These are phyloP conservation scores for Nicotiana undulata DNA, from an alignment of 257 asterid species.

Conservation along the genomic window DNA sequence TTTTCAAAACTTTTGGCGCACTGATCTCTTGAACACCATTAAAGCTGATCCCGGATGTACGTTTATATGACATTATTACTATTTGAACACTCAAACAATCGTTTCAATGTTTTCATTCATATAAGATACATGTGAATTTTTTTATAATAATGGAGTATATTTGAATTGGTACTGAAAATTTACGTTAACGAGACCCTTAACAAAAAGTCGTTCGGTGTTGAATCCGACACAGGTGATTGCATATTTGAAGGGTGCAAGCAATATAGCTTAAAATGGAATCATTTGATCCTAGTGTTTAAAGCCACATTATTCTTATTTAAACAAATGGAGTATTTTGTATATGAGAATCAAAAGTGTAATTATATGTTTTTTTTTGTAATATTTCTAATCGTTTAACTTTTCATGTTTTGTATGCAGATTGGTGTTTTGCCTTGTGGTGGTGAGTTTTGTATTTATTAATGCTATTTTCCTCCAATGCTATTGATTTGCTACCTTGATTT, in stretches of 20 bases:
- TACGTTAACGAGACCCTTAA: too few species aligned
- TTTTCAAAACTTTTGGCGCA: constrained; percentile 21
- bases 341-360: not conserved
- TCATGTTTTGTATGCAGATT: constrained; percentile 23
- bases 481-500: not conserved
- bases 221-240: too few species aligned
- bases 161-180: too few species aligned
- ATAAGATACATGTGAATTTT: too few species aligned
- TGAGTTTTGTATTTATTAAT: constrained; percentile 9
- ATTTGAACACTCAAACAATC: not conserved
- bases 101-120: too few species aligned
- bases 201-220: not conserved
- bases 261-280: too few species aligned
- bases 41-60: constrained; percentile 22
- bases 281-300: not conserved
- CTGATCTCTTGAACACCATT: constrained; percentile 23
- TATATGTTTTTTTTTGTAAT: not conserved
- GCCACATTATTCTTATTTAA: not conserved
- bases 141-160: too few species aligned
- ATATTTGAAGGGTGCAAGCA: not conserved
- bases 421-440: constrained; percentile 31
- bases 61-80: not conserved
- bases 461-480: not conserved
- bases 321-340: not conserved
- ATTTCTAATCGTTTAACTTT: not conserved